phyloP scores from a whole-genome alignment of 164 flowering plant genomes.

The Chimonanthus salicifolius region DNA sequence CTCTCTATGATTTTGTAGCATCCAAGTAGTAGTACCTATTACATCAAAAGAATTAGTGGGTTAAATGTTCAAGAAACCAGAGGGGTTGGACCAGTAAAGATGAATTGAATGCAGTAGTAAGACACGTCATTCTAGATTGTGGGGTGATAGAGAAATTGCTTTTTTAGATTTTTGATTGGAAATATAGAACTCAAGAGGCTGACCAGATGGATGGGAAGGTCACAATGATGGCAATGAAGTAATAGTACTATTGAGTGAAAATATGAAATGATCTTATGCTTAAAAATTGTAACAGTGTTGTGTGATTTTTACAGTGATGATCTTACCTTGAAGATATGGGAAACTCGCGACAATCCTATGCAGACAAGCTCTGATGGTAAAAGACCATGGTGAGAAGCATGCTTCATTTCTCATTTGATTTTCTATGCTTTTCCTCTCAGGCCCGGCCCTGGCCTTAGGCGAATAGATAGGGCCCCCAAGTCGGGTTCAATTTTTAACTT shows the following conservation, averaged over 20 bases:
- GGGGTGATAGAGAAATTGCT: too few species aligned
- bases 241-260: neutral
- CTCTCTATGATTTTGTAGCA: neutral
- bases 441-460: too few species aligned
- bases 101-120: too few species aligned
- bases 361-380: conserved; percentile 9
- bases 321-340: conserved; percentile 31
- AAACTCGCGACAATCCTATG: conserved; percentile 9
- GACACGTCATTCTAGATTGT: too few species aligned
- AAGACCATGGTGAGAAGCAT: conserved; percentile 20
- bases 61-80: too few species aligned
- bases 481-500: too few species aligned
- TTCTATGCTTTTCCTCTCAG: neutral
- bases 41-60: too few species aligned
- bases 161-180: too few species aligned
- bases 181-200: too few species aligned
- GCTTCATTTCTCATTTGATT: conserved; percentile 3
- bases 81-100: too few species aligned
- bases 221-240: neutral
- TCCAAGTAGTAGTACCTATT: neutral
- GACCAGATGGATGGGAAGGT: too few species aligned
- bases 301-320: conserved; percentile 23
- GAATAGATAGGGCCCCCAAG: too few species aligned
- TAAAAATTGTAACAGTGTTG: conserved; percentile 1
- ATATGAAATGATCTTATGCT: neutral